Conservation (phyloP, 2,329 filamentous ascomycete genomes). For the Verticillium tricorpus region DNA sequence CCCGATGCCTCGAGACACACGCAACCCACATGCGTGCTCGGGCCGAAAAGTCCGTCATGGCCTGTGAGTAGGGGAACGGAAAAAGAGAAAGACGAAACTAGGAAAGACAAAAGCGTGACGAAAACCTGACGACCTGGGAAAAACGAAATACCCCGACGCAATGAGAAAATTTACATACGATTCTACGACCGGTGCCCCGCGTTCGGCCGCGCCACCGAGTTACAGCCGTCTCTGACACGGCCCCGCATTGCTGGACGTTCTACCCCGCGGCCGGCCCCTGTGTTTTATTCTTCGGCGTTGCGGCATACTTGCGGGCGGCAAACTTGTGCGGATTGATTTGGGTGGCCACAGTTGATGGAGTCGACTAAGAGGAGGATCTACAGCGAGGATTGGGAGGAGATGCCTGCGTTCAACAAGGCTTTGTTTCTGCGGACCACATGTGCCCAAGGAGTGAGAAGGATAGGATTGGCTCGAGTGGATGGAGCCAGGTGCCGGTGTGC, state of each 20-base stretch:
- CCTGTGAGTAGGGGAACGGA: constrained; percentile 25
- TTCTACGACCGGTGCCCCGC: neutral
- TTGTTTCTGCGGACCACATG: neutral
- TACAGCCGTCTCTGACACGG: neutral
- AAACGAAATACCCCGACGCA: neutral
- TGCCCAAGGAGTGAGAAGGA: neutral
- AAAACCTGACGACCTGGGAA: neutral
- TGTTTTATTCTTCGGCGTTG: neutral
- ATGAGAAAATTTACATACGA: neutral
- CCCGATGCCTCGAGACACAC: constrained; percentile 50
- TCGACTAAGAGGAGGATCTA: neutral
- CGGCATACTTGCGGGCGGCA: neutral
- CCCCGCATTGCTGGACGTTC: neutral
- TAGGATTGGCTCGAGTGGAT: neutral
- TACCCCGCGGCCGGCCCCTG: neutral
- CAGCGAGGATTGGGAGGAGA: neutral
- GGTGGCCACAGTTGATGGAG: neutral
- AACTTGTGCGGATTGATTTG: neutral
- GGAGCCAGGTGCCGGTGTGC: neutral
- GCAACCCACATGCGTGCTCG: constrained; percentile 46
- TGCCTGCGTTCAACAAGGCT: neutral
- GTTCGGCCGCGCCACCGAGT: neutral
- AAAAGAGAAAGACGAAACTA: neutral
- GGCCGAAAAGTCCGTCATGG: constrained; percentile 46
- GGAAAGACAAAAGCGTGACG: neutral